Evolutionary conservation across 805 yeast genomes (phyloP), one percentile per base, ranked within the genome.

Genomic region (Pichia nakasei): DNA sequence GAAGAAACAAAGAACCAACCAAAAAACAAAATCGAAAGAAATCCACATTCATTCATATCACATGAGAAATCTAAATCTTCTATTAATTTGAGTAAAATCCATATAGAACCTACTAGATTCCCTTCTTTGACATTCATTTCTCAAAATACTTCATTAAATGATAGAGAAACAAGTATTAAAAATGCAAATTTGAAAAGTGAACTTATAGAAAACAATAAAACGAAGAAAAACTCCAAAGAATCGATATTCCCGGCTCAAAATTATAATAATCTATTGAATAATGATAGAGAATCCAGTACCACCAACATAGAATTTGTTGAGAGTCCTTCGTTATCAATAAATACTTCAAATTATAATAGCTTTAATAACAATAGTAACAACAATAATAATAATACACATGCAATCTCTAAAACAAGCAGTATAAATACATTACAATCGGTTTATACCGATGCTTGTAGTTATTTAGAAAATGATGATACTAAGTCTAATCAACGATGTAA

Each of bases 171-270:
- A 17, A 43, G 48, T 35, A 39, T 48, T 1, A 48, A 44, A 41
- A 48, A 41, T 39, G 54, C 37, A 38, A 52, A 44, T 40, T 46
- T 40, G 35, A 47, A 38, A 41, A 51, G 53, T 39, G 56, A 55
- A 42, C 37, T 54, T 22, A 54, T 54, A 18, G 43, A 42, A 12
- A 55, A 52, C 9, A 29, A n/a, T 22, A 43, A 43, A 20, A 44
- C 22, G 22, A 40, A 38, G 11, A 46, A 52, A 29, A 39, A 42
- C 5, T 39, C 48, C 20, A 41, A 44, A n/a, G 48, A 52, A 22
- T 21, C 41, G 7, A 37, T 46, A 22, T 46, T 46, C 22, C 38
- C 37, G n/a, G 33, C 32, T 29, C 32, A 29, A 29, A 9, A 29
- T 6, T 6, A 22, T 19, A 19, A 15, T 12, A 12, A 37, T 9